Base-by-base conservation (phyloP, 2,329 filamentous ascomycete species). In the Fusarium multiceps region DNA sequence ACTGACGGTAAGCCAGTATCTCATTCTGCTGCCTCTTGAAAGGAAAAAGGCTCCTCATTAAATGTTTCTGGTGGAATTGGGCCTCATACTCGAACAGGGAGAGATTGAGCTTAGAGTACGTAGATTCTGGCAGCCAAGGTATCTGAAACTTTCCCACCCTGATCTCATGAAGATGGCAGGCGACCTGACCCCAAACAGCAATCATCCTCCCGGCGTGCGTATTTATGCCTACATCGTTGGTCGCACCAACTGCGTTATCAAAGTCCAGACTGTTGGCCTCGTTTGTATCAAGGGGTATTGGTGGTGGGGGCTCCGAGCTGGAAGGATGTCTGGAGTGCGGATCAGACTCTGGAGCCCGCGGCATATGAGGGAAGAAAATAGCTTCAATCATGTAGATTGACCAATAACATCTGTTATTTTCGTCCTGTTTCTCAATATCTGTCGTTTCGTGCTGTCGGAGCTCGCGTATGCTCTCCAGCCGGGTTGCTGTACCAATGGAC, bases 61-160 rank as follows among this genome's bases (percentile, higher is more conserved):
- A 21, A 7, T 63, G 60, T 5, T 30, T 63, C 8, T 62, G 58
- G 7, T 63, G 59, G 2, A 63, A 47, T 2, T 63, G 60, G 6
- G 60, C 60, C 7, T 63, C 60, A 12, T 63, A 63, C 34, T 63
- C 60, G 6, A 63, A 62, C 1, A 63, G 20, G 1, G 48, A 32
- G 18, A 63, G 58, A 4, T 63, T 63, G 7, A 63, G 60, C 3
- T 30, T 63, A 4, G 60, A 63, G 11, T 63, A 63, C 2, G 34
- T 63, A 0, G 60, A 63, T 7, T 63, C 60, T 7, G 58, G 60
- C 2, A 63, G 12, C 60, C 60, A 63, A 0, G 60, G 60, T 55
- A 63, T 27, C 7, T 63, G 42, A 1, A 48, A 34, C 10, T 56
- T 37, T 4, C 60, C 60, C 7, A 30, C 9, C 8, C 59, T 42